phyloP scores from a whole-genome alignment of 768 basidiomycete genomes.

The Auricularia sp. region DNA sequence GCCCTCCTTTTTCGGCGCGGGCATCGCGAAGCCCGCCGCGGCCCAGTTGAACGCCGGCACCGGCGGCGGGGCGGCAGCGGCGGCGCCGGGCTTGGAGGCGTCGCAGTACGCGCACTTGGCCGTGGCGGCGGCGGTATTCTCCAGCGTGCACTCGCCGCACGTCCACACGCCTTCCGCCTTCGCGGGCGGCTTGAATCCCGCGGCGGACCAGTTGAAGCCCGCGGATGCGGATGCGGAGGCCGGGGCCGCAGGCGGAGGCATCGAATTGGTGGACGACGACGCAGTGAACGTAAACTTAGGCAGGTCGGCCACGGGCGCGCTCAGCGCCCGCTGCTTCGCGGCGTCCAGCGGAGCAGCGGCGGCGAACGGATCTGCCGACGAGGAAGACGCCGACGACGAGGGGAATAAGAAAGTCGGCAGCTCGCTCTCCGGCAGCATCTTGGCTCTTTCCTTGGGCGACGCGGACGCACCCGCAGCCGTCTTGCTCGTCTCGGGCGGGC shows the following conservation, averaged over 20 bases:
- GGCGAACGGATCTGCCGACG: slow-evolving; percentile 9
- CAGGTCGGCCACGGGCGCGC: slow-evolving; percentile 32
- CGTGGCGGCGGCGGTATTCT: slow-evolving; percentile 27
- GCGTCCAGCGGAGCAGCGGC: slow-evolving; percentile 18
- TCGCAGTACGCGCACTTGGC: slow-evolving; percentile 41
- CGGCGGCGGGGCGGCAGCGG: background rate
- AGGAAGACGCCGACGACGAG: slow-evolving; percentile 7
- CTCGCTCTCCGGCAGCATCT: slow-evolving; percentile 19
- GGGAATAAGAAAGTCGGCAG: slow-evolving; percentile 29
- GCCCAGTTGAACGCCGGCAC: slow-evolving; percentile 1
- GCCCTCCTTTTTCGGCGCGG: slow-evolving; percentile 9
- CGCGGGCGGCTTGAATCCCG: slow-evolving; percentile 40
- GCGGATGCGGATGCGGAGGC: slow-evolving; percentile 12
- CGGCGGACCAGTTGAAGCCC: slow-evolving; percentile 53
- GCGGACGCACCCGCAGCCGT: background rate
- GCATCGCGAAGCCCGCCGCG: slow-evolving; percentile 40
- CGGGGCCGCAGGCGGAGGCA: slow-evolving; percentile 2
- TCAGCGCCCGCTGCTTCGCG: slow-evolving; percentile 22
- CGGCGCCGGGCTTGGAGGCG: slow-evolving; percentile 19
- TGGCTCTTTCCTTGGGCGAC: slow-evolving; percentile 6
- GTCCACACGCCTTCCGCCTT: slow-evolving; percentile 35
- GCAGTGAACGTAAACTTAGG: slow-evolving; percentile 33
- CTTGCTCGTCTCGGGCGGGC: background rate
- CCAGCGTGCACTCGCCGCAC: slow-evolving; percentile 42
- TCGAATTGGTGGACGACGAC: slow-evolving; percentile 13